Base-by-base conservation (phyloP, 2,329 filamentous ascomycete genomes). In the Sclerotinia nivalis region DNA sequence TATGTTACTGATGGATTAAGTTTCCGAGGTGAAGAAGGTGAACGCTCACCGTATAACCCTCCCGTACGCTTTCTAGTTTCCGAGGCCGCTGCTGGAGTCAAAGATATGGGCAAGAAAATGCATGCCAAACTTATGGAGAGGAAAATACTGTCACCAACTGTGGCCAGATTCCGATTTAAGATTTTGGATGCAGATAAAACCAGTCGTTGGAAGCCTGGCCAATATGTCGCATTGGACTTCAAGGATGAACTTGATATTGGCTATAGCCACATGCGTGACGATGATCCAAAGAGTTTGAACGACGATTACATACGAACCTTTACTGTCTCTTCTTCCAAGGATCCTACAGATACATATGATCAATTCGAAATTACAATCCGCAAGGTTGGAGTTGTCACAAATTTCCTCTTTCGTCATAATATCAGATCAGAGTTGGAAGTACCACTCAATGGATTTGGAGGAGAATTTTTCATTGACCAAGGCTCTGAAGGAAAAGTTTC, bases 241-340 rank as follows among this genome's bases (percentile, higher is more conserved):
- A 83, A 84, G 18, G 78, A 83, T 0, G 89, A 94, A 75, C 81
- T 97, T 1, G 88, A 91, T 72, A 79, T 84, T 15, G 93, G 93
- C 0, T 97, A 93, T 79, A 87, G 85, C 62, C 93, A 97, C 78
- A 97, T 97, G 93, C 84, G 88, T 3, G 89, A 96, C 72, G 88
- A 91, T 70, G 92, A 96, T 73, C 93, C 93, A 7, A 85, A 85
- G 73, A 91, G 88, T 74, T 79, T 97, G 22, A 97, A 97, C 75
- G 93, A 97, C 77, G 93, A 97, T 77, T 94, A 88, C 72, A 83
- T 96, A 6, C 84, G 93, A 40, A 96, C 93, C 0, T 97, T 97
- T 76, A 97, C 93, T 2, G 85, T 97, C 0, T 92, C 90, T 1
- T 92, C 86, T 2, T 79, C 71, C 2, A 72, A 74, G 60, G 71